These are phyloP conservation scores for Populus tremula DNA, from an alignment of 345 rosid genomes.

Conservation along the genomic window DNA sequence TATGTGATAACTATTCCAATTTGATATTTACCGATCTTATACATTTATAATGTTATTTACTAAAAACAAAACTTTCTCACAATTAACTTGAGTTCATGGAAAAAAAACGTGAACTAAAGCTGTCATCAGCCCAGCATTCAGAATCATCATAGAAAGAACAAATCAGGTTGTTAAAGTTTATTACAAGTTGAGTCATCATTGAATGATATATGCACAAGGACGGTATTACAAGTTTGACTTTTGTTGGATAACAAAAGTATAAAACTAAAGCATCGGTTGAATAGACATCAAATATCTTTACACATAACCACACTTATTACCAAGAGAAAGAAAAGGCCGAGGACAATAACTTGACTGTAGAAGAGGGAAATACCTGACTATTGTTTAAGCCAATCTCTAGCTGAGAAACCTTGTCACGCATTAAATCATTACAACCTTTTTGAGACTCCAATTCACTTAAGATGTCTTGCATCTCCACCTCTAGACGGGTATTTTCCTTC, in stretches of 20 bases:
- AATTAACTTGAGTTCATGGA: not conserved
- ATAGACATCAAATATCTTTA: not conserved
- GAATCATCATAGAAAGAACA: not conserved
- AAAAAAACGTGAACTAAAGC: not conserved
- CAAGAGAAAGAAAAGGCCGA: not conserved
- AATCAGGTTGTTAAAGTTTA: not conserved
- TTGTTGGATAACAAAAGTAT: not conserved
- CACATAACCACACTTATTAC: not conserved
- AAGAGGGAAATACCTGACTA: slow-evolving; percentile 50
- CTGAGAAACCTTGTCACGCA: slow-evolving; percentile 49
- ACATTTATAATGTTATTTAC: not conserved
- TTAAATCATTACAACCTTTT: slow-evolving; percentile 48
- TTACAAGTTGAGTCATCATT: not conserved
- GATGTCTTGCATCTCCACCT: slow-evolving; percentile 47
- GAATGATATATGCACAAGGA: not conserved
- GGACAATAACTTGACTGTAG: not conserved
- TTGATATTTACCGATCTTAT: not conserved
- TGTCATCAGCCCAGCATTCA: not conserved
- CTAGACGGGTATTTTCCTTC: slow-evolving; percentile 62
- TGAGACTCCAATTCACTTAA: slow-evolving; percentile 50
- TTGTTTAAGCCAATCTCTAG: slow-evolving; percentile 47
- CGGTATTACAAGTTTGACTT: not conserved
- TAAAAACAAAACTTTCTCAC: not conserved
- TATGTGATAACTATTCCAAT: not conserved
- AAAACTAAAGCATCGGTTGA: not conserved